These are phyloP conservation scores for Suaeda aralocaspica DNA, from an alignment of 148 eudicot species.

Conservation along the genomic window DNA sequence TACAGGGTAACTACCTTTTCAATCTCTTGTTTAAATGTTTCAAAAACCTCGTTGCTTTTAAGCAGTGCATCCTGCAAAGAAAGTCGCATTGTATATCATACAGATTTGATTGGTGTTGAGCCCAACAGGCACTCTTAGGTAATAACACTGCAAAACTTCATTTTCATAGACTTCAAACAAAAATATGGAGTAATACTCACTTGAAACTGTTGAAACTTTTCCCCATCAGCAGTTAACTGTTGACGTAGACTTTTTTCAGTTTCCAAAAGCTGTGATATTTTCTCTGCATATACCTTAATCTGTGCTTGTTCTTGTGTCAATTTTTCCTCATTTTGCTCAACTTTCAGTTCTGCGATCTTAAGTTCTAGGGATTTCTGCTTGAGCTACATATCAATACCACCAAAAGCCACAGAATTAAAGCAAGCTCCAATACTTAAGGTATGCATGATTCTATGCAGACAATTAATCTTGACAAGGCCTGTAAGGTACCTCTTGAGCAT, in stretches of 20 bases:
- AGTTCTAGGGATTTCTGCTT: slow-evolving; percentile 86
- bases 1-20: slow-evolving; percentile 57
- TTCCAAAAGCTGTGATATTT: slow-evolving; percentile 71
- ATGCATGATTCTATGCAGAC: not conserved
- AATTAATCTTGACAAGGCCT: slow-evolving; percentile 5
- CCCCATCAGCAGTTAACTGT: slow-evolving; percentile 91
- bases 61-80: slow-evolving; percentile 78
- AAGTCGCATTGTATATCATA: not conserved
- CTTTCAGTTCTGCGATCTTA: slow-evolving; percentile 88
- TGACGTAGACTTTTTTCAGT: slow-evolving; percentile 83
- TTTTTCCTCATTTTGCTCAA: slow-evolving; percentile 79
- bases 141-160: not conserved
- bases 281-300: slow-evolving; percentile 80
- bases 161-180: not conserved
- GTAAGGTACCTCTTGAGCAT: slow-evolving; percentile 59
- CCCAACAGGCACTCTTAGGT: not conserved
- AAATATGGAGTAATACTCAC: slow-evolving; percentile 29
- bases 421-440: not conserved
- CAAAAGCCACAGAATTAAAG: not conserved
- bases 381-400: slow-evolving; percentile 49
- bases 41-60: slow-evolving; percentile 96
- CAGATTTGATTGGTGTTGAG: not conserved
- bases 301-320: slow-evolving; percentile 74
- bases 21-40: slow-evolving; percentile 92
- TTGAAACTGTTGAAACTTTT: slow-evolving; percentile 97